Evolutionary conservation across 176 grass and related monocot genomes (phyloP), one percentile per base, ranked within the genome.

Genomic region (Chloris gayana): DNA sequence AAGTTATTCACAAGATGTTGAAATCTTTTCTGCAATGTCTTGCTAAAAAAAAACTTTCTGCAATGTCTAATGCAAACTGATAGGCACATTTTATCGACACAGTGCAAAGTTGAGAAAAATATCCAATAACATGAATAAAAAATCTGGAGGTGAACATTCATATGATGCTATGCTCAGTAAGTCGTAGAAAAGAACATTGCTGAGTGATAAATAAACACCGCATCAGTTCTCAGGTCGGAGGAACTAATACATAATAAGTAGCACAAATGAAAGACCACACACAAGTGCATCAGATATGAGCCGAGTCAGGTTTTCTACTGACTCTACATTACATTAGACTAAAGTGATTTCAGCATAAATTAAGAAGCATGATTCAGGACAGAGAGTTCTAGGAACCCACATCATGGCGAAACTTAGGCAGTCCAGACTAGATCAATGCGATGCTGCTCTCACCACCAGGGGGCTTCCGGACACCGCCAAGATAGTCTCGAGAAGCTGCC

Each of bases 361-460:
- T 77, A 76, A 77, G 59, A 6, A 72, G 42, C 38, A 67, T 27
- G 19, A 61, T 35, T 58, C 13, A 72, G 58, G 64, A 67, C 31
- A 37, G 3, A 42, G 47, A 37, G 21, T 21, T 61, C 65, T 68
- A 53, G 31, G 39, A 72, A 75, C 66, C 57, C 83, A 73, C 83
- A 53, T 31, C 15, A 41, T 7, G n/a, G n/a, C 21, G 72, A 35
- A 81, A 31, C 65, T 72, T 72, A 81, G 56, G 71, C 66, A 27
- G 58, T 82, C 59, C 27, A 18, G 35, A 85, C 80, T 83, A 95
- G 80, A 95, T 75, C 70, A 95, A 84, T 0, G 89, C 60, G 29
- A 95, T 92, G 89, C 84, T 92, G 89, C 93, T 95, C 79, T 87
- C 79, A 4, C 93, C 93, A 67, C 93, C 89, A 34, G 93, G 93